These are phyloP conservation scores for Diaporthe aspalathi DNA, from an alignment of 2,329 filamentous ascomycete species.

Conservation along the genomic window DNA sequence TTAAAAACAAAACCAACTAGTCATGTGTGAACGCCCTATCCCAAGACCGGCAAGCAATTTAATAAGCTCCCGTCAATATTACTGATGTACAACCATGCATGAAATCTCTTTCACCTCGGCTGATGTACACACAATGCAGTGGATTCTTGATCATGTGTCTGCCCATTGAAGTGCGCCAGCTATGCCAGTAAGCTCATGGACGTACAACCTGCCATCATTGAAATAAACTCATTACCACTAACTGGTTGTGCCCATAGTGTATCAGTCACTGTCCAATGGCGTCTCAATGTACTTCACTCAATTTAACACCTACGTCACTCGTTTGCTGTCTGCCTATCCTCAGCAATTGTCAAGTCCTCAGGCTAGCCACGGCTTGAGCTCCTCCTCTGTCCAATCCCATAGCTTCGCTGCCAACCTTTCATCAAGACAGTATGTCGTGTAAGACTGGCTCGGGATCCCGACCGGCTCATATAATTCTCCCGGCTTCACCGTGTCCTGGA, in stretches of 20 bases:
- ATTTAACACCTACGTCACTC: too few species aligned
- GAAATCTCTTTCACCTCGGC: neutral
- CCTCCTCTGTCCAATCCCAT: slow-evolving; percentile 52
- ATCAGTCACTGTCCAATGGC: too few species aligned
- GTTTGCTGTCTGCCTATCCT: neutral
- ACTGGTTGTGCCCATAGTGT: too few species aligned
- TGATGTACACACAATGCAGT: neutral
- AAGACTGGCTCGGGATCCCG: slow-evolving; percentile 42
- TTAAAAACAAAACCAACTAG: too few species aligned
- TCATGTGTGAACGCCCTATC: neutral
- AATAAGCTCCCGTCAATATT: neutral
- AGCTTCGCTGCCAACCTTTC: slow-evolving; percentile 46
- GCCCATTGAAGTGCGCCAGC: too few species aligned
- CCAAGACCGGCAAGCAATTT: neutral
- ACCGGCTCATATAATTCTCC: slow-evolving; percentile 51
- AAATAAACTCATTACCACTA: neutral
- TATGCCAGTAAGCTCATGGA: too few species aligned
- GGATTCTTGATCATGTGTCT: neutral
- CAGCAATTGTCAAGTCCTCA: neutral
- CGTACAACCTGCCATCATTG: neutral
- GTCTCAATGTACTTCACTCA: neutral
- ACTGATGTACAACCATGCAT: neutral
- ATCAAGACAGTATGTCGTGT: slow-evolving; percentile 42
- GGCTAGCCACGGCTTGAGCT: slow-evolving; percentile 44
- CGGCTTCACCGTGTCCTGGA: slow-evolving; percentile 47